phyloP scores from a whole-genome alignment of 2,329 filamentous ascomycete species.

The Verticillium isaacii region DNA sequence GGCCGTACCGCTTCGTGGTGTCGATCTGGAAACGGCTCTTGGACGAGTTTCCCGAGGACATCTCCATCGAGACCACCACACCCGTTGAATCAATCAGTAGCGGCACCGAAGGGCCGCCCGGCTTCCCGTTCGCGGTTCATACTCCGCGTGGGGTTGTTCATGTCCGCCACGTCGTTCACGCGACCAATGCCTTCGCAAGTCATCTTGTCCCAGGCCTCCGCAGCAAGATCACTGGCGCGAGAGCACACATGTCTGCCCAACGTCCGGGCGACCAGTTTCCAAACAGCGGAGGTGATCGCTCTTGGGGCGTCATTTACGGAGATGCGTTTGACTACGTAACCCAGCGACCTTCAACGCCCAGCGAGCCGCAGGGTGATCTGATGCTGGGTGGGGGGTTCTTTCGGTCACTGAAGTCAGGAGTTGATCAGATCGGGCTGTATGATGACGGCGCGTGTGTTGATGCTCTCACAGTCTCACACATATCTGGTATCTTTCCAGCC shows the following conservation, averaged over 20 bases:
- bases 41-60: slow-evolving; percentile 8
- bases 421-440: slow-evolving; percentile 12
- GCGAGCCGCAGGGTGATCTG: slow-evolving; percentile 32
- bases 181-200: slow-evolving; percentile 19
- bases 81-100: slow-evolving; percentile 9
- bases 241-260: slow-evolving; percentile 2
- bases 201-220: slow-evolving; percentile 16
- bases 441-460: slow-evolving; percentile 8
- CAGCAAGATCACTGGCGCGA: slow-evolving; percentile 9
- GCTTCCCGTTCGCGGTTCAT: slow-evolving; percentile 8
- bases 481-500: neutral
- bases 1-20: slow-evolving; percentile 31
- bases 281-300: slow-evolving; percentile 7
- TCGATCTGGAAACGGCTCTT: slow-evolving; percentile 4
- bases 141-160: slow-evolving; percentile 16
- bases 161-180: slow-evolving; percentile 16
- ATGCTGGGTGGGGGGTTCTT: slow-evolving; percentile 51
- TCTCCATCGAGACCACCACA: slow-evolving; percentile 18
- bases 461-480: neutral
- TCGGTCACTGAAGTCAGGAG: slow-evolving; percentile 22
- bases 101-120: neutral
- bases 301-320: slow-evolving; percentile 12
- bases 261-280: neutral
- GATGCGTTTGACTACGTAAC: slow-evolving; percentile 19
- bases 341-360: slow-evolving; percentile 2